Evolutionary conservation across 768 basidiomycete genomes (phyloP).

Genomic region (Mycena floridula): DNA sequence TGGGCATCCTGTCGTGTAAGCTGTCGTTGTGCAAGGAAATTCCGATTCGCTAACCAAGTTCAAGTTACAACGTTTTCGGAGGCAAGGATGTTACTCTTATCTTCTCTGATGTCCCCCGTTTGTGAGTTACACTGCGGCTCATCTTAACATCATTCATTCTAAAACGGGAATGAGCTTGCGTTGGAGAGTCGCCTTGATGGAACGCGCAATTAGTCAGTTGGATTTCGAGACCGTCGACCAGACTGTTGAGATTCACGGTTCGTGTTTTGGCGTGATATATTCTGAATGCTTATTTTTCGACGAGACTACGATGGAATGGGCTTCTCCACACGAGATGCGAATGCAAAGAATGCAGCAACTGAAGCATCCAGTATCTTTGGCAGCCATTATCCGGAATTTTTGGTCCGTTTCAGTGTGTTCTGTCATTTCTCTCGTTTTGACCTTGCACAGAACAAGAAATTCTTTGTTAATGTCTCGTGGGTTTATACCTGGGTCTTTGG

Average conservation of each 20-base stretch:
- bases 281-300: neutral
- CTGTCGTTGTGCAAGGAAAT: slow-evolving; percentile 6
- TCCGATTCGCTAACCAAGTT: neutral
- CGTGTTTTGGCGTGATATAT: slow-evolving; percentile 5
- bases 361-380: slow-evolving; percentile 73
- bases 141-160: neutral
- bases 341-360: slow-evolving; percentile 71
- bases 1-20: slow-evolving; percentile 63
- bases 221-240: slow-evolving; percentile 74
- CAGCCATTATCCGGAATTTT: slow-evolving; percentile 73
- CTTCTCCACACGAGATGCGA: slow-evolving; percentile 59
- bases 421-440: neutral
- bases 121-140: slow-evolving; percentile 61
- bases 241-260: slow-evolving; percentile 69
- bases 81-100: slow-evolving; percentile 60
- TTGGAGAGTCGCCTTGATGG: slow-evolving; percentile 80
- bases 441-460: slow-evolving; percentile 53
- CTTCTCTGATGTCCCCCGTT: slow-evolving; percentile 72
- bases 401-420: slow-evolving; percentile 35
- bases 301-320: slow-evolving; percentile 74
- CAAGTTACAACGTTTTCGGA: slow-evolving; percentile 77
- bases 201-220: slow-evolving; percentile 51
- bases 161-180: slow-evolving; percentile 18
- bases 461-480: slow-evolving; percentile 77
- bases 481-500: slow-evolving; percentile 80